phyloP scores from a whole-genome alignment of 345 rosid genomes.

The Cochlearia excelsa region DNA sequence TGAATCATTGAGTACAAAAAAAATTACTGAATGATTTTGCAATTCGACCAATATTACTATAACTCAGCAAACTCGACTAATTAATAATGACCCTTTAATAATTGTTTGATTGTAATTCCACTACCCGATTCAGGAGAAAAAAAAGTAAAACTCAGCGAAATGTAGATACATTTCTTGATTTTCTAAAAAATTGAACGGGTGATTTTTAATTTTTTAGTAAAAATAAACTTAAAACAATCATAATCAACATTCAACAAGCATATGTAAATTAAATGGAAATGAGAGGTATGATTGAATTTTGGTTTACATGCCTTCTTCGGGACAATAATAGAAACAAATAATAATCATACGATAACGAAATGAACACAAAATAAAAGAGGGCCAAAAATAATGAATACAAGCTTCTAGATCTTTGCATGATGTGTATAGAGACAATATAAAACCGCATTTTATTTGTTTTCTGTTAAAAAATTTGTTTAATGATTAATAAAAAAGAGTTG shows the following conservation, averaged over 20 bases:
- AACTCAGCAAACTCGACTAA: slow-evolving; percentile 29
- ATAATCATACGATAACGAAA: slow-evolving; percentile 54
- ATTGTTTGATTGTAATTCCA: slow-evolving; percentile 7
- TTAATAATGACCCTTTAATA: slow-evolving; percentile 18
- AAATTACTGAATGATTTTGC: slow-evolving; percentile 20
- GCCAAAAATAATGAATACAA: slow-evolving; percentile 1
- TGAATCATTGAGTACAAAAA: slow-evolving; percentile 29
- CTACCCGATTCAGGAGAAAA: slow-evolving; percentile 3
- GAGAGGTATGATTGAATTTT: slow-evolving; percentile 50
- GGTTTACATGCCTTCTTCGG: slow-evolving; percentile 72
- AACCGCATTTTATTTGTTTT: no score
- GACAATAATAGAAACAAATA: slow-evolving; percentile 52
- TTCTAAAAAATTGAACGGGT: no score
- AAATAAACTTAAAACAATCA: no score
- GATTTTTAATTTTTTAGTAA: no score
- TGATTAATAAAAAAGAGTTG: no score
- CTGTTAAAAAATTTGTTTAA: no score
- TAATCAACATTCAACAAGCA: no score
- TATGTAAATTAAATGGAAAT: slow-evolving; percentile 25
- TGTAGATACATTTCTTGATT: no score
- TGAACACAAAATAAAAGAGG: slow-evolving; percentile 35
- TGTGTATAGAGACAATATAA: neutral
- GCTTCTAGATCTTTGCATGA: slow-evolving; percentile 25
- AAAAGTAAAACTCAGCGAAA: slow-evolving; percentile 3
- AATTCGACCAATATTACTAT: slow-evolving; percentile 29